These are phyloP conservation scores for Echium plantagineum DNA, from an alignment of 257 asterid genomes.

Conservation along the genomic window DNA sequence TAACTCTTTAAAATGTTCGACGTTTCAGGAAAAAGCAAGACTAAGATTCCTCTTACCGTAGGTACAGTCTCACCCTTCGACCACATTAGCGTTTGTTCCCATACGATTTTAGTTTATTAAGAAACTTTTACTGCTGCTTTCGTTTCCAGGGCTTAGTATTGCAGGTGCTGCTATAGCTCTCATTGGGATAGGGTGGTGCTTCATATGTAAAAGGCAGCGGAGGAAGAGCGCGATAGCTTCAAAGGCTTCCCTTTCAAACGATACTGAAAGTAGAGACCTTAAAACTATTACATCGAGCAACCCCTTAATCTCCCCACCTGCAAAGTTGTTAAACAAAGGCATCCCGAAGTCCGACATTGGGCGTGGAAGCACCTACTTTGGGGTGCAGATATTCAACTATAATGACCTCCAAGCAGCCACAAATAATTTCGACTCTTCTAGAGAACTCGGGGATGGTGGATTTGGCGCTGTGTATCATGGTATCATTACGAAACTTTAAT, in stretches of 20 bases:
- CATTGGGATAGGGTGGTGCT: conserved; percentile 37
- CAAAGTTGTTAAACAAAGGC: conserved; percentile 39
- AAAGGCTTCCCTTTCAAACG: conserved; percentile 14
- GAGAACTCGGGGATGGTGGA: conserved; percentile 92
- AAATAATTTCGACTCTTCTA: conserved; percentile 42
- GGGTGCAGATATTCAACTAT: conserved; percentile 65
- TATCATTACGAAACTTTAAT: conserved; percentile 15
- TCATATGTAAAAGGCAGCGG: conserved; percentile 42
- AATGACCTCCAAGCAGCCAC: conserved; percentile 79
- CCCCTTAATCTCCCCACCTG: conserved; percentile 20
- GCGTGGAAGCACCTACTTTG: conserved; percentile 41
- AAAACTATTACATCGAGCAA: conserved; percentile 29
- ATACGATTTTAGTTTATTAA: not conserved
- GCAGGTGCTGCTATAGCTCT: conserved; percentile 64
- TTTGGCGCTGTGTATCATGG: conserved; percentile 82
- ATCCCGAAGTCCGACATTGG: conserved; percentile 47
- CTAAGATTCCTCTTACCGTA: not conserved
- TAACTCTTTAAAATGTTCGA: not conserved
- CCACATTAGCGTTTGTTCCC: not conserved
- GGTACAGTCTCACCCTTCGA: conserved; percentile 14
- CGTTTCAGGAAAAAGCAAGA: conserved; percentile 2
- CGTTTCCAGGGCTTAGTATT: conserved; percentile 38
- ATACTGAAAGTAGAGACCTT: conserved; percentile 29
- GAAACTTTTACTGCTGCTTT: conserved; percentile 9
- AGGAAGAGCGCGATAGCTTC: conserved; percentile 28